Base-by-base conservation (phyloP, 768 basidiomycete genomes). In the Pisolithus orientalis region DNA sequence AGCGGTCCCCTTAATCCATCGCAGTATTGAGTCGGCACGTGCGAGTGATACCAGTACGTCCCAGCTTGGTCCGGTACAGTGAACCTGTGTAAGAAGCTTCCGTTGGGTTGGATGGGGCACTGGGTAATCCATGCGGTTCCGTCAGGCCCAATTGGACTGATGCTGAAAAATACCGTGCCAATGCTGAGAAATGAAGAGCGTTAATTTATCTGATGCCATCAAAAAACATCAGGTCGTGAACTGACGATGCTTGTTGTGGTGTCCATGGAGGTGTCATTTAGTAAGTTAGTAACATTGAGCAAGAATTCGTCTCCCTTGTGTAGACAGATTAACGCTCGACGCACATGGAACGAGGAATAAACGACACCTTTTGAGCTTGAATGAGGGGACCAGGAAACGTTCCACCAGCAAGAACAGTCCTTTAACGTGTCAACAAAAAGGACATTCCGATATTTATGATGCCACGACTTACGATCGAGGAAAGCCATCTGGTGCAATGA, bases 111-210 rank as follows among this genome's bases (percentile, higher is more conserved):
- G 37, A 64, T 61, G n/a, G 69, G 69, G 38, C 69, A 70, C 45
- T 65, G 67, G 13, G 70, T 63, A 9, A 76, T 63, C 24, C 64
- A 67, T 3, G 65, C 62, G 1, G 66, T 55, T 7, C 80, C 80
- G 50, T 82, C 80, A n/a, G 1, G 69, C 74, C 63, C 66, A 75
- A 51, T 70, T 75, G 5, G 74, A 72, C 3, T 56, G 52, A 1
- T 62, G 59, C 57, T 80, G 79, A 48, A 65, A 70, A 44, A 81
- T 57, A 3, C 80, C 80, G 57, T 81, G 80, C 78, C 78, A 81
- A 56, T 82, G 80, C 80, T 82, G 6, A 0, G 16, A 17, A 13
- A 11, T 14, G 11, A 4, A 34, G 29, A 6, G 14, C 2, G 16
- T 45, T 16, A 31, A 17, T 45, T 45, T 45, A 16, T 27, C 4